phyloP scores from a whole-genome alignment of 1,284 basidiomycete genomes.

The Papiliotrema terrestris region DNA sequence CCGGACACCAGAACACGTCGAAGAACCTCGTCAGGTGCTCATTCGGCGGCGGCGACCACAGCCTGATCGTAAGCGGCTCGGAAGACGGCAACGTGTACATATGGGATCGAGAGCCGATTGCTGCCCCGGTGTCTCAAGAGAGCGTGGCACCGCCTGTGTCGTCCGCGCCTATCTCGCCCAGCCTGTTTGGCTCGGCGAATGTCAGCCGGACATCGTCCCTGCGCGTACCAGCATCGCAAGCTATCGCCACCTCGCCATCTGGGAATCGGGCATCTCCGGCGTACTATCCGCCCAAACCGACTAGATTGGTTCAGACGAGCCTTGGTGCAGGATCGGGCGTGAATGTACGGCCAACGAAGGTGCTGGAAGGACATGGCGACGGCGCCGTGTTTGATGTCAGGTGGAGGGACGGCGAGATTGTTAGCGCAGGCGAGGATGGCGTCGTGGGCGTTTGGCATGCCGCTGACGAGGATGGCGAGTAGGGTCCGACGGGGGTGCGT shows the following conservation, averaged over 20 bases:
- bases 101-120: conserved; percentile 37
- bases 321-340: not conserved
- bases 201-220: not conserved
- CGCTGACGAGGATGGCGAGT: conserved; percentile 1
- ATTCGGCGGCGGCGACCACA: conserved; percentile 46
- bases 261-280: conserved; percentile 15
- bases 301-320: not conserved
- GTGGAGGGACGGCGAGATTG: conserved; percentile 48
- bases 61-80: conserved; percentile 49
- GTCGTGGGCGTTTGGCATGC: conserved; percentile 50
- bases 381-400: conserved; percentile 50
- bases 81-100: conserved; percentile 48
- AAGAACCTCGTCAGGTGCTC: conserved; percentile 52
- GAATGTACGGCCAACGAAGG: conserved; percentile 30
- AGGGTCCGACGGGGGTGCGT: not conserved
- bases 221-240: not conserved
- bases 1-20: conserved; percentile 53
- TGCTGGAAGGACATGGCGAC: conserved; percentile 33
- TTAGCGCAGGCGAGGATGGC: conserved; percentile 51
- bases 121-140: not conserved
- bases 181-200: not conserved
- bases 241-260: not conserved
- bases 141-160: not conserved
- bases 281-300: conserved; percentile 28
- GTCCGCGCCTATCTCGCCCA: conserved; percentile 1